Base-by-base conservation (phyloP, 208 protist species). In the Wallacemonas sp. region DNA sequence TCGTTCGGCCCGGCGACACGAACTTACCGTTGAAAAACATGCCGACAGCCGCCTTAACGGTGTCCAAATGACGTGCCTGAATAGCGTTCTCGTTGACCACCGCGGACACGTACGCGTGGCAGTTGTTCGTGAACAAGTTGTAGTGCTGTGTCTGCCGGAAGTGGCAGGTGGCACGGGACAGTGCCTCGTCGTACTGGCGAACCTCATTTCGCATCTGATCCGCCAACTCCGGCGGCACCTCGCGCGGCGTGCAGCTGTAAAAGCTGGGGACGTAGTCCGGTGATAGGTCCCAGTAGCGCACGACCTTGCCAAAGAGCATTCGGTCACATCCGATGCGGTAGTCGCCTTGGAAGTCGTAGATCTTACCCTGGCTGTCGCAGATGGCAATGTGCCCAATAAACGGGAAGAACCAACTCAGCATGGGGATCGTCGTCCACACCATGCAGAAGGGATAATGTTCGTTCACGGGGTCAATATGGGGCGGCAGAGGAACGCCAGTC, bases 321-420 rank as follows among this genome's bases (percentile, higher is more conserved):
- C 69, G 70, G 63, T 98, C 93, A 23, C 88, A 73, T 14, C 80
- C 84, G 41, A 98, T 88, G 11, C 44, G 61, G 68, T 90, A 95
- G 18, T 82, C 76, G 8, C 92, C 95, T 50, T 95, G 86, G 77
- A 98, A 98, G 74, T 98, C 95, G 61, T 88, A 82, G 57, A 97
- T 91, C 46, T 76, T 68, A 0, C 95, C 95, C 1, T 84, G 63
- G 42, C 81, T 93, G 64, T 94, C 93, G 44, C 83, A 88, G 38
- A 98, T 96, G 8, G 80, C 95, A 22, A 96, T 82, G 73, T 98
- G 95, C 0, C 95, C 95, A 23, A 98, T 72, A 41, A 97, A 92
- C 1, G 95, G 95, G 1, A 97, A 61, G 1, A 98, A 28, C 91
- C 92, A 97, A 41, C 85, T 90, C 14, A 98, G 75, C 16, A 95